These are phyloP conservation scores for Syncephalastrum contaminatum DNA, from an alignment of 371 early-diverging fungal genomes.

Conservation along the genomic window DNA sequence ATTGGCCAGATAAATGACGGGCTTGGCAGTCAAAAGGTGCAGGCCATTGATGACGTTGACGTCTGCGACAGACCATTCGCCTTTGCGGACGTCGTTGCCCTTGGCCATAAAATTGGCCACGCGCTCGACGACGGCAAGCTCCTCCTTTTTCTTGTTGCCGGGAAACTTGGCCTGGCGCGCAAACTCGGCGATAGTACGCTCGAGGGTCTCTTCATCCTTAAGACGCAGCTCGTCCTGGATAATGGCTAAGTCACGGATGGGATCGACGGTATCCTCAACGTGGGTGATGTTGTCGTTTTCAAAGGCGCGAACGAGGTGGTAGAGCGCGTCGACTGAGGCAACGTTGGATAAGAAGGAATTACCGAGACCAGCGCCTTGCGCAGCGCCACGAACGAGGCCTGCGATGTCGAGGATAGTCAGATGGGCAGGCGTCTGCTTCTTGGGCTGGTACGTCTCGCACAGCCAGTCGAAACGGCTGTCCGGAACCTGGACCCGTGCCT, in stretches of 20 bases:
- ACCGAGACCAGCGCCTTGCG: conserved; percentile 82
- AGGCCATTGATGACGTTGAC: conserved; percentile 79
- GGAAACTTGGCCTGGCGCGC: conserved; percentile 49
- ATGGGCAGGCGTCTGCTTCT: conserved; percentile 60
- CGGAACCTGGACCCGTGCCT: conserved; percentile 80
- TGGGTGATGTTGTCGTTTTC: conserved; percentile 87
- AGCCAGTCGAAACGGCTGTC: conserved; percentile 82
- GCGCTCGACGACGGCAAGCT: conserved; percentile 63
- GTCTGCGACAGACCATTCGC: conserved; percentile 37
- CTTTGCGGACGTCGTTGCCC: conserved; percentile 43
- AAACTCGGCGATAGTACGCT: conserved; percentile 47
- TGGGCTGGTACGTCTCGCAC: conserved; percentile 66
- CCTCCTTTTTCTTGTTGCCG: conserved; percentile 75
- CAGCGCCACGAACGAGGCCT: conserved; percentile 90
- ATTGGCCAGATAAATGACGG: conserved; percentile 93
- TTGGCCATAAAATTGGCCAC: conserved; percentile 43
- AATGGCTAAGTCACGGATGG: conserved; percentile 86
- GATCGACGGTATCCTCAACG: conserved; percentile 87
- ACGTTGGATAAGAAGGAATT: conserved; percentile 94
- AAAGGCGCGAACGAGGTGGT: conserved; percentile 87
- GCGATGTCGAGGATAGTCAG: conserved; percentile 92
- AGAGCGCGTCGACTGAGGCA: conserved; percentile 91
- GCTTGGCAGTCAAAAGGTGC: conserved; percentile 90
- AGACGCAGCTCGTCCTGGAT: conserved; percentile 89
- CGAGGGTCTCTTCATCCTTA: conserved; percentile 83